Evolutionary conservation across 2,329 filamentous ascomycete species (phyloP).

Genomic region (Coniochaeta hoffmannii): DNA sequence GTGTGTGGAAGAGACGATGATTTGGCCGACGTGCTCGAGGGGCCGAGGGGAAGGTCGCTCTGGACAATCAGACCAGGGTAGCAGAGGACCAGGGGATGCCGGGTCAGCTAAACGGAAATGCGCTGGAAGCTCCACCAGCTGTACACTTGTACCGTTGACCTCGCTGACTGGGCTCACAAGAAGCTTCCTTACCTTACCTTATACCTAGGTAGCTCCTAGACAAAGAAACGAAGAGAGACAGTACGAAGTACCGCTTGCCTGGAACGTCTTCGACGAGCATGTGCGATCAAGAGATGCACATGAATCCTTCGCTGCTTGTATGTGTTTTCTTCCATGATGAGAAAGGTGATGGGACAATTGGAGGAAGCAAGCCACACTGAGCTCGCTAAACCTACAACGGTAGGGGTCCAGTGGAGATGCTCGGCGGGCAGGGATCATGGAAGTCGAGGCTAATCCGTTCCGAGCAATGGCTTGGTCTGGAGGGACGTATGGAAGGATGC

Average conservation of each 20-base stretch:
- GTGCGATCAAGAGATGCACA: neutral
- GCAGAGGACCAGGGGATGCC: neutral
- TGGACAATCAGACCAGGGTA: neutral
- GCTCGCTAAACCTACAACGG: neutral
- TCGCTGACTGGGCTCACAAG: neutral
- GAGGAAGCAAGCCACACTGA: neutral
- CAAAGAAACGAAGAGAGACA: neutral
- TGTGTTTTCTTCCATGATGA: neutral
- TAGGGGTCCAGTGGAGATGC: neutral
- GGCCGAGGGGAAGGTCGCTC: neutral
- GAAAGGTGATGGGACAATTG: neutral
- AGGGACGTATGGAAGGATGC: neutral
- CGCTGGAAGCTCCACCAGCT: neutral
- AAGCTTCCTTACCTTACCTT: too few relatives aligned
- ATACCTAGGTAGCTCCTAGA: neutral
- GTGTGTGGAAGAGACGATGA: neutral
- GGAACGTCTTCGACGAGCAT: too few relatives aligned
- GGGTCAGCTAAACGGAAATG: conserved; percentile 1
- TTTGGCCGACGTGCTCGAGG: neutral
- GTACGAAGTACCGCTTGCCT: too few relatives aligned
- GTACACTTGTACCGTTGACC: too few relatives aligned
- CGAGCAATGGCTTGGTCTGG: neutral
- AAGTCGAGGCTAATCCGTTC: neutral
- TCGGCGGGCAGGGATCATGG: neutral
- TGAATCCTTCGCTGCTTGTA: neutral